Conservation (phyloP, 441 rosid species). For the Populus hybrid region DNA sequence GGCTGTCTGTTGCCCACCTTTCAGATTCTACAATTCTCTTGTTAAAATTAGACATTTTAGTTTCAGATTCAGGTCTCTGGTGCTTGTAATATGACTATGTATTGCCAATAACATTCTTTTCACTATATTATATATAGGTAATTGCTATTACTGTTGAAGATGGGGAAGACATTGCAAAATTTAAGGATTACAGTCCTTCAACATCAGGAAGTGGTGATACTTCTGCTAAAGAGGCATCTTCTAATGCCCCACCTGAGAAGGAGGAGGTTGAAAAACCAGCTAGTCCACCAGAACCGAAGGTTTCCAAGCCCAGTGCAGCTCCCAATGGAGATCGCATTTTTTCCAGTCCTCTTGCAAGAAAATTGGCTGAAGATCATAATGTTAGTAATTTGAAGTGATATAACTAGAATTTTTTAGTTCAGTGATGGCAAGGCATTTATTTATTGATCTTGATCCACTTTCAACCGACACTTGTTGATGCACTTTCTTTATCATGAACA, state of each 20-base stretch:
- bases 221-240: conserved; percentile 44
- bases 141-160: conserved; percentile 94
- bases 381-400: conserved; percentile 36
- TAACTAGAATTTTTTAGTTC: background rate
- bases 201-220: conserved; percentile 38
- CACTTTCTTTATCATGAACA: no score
- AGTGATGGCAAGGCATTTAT: background rate
- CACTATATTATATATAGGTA: conserved; percentile 39
- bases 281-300: conserved; percentile 57
- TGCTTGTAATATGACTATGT: background rate
- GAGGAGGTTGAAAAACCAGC: conserved; percentile 59
- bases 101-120: background rate
- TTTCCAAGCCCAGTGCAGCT: conserved; percentile 44
- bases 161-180: conserved; percentile 74
- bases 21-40: background rate
- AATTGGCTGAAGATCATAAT: conserved; percentile 80
- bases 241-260: conserved; percentile 58
- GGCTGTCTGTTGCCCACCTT: background rate
- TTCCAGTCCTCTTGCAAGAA: conserved; percentile 88
- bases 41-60: conserved; percentile 6
- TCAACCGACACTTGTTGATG: no score
- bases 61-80: conserved; percentile 7
- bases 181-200: conserved; percentile 80
- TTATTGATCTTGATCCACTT: background rate
- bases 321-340: conserved; percentile 68